Conservation (phyloP, 2,329 filamentous ascomycete species). For the Paecilomyces sp. region DNA sequence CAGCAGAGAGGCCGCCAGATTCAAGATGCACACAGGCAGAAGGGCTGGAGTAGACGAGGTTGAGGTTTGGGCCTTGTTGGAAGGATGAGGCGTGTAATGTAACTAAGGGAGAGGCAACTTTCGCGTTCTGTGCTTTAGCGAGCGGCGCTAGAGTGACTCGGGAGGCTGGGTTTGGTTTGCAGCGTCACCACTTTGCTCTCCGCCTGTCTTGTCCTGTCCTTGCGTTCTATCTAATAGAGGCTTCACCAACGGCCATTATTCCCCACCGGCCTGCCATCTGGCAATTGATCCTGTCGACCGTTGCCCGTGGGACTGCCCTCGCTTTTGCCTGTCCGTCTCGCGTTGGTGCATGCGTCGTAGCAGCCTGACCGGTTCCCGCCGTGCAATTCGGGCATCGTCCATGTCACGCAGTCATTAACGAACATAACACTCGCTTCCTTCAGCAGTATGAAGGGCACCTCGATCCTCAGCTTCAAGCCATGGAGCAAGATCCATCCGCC, state of each 20-base stretch:
- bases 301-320: slow-evolving; percentile 1
- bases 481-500: slow-evolving; percentile 49
- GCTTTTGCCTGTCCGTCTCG: not conserved
- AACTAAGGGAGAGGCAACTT: slow-evolving; percentile 10
- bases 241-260: slow-evolving; percentile 10
- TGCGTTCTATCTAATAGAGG: not conserved
- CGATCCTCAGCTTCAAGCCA: slow-evolving; percentile 40
- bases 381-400: slow-evolving; percentile 4
- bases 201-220: not conserved
- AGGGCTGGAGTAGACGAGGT: slow-evolving; percentile 10
- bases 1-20: slow-evolving; percentile 23
- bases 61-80: slow-evolving; percentile 11
- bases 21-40: slow-evolving; percentile 11
- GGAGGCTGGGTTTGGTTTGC: slow-evolving; percentile 2
- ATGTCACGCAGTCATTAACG: not conserved
- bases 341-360: not conserved
- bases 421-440: slow-evolving; percentile 4
- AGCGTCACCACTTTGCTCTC: not conserved
- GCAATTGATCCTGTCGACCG: not conserved
- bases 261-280: slow-evolving; percentile 6
- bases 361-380: not conserved
- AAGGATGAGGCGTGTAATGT: slow-evolving; percentile 5
- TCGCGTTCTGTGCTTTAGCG: slow-evolving; percentile 20
- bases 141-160: slow-evolving; percentile 15
- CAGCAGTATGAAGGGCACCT: slow-evolving; percentile 45